Evolutionary conservation across 805 yeast genomes (phyloP), one percentile per base, ranked within the genome.

Genomic region (Pichia gijzeniarum): DNA sequence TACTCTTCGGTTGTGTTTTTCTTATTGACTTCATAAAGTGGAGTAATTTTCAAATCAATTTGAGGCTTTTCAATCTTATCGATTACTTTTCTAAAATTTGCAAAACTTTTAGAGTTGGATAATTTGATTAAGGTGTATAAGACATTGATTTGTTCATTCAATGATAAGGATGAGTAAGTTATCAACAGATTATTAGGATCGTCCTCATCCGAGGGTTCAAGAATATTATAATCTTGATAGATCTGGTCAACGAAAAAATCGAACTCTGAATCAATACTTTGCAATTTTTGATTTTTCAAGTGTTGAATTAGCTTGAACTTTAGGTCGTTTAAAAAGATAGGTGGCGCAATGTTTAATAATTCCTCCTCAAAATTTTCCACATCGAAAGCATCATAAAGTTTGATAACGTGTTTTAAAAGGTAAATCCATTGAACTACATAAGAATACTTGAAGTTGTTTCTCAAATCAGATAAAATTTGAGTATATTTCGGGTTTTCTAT

Each of bases 321-420:
- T 30, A 79, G 64, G 47, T 66, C 72, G 45, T 69, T 67, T 42
- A 79, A 63, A 38, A 69, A 60, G 16, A 34, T 28, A 1, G 65
- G 61, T 14, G 73, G 76, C 1, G 66, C 64, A 19, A 71, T 50
- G 14, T 73, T 73, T 21, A 79, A 63, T 13, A 81, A 62, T 52
- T 81, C 88, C 53, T 79, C 79, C 54, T 81, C 88, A 48, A 80
- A 71, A 17, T 73, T 63, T 47, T 79, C 82, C 7, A 73, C 72
- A 53, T 80, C 82, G 52, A 80, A 76, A 12, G 68, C 67, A 44
- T 79, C 85, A 6, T 68, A 64, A 44, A 81, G 58, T 52, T 69
- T 75, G 31, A 80, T 58, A 40, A 70, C 68, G 20, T 77, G 79
- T 44, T 80, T 72, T 58, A 74, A 72, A 39, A 71, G 65, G 49